Conservation (phyloP, 2,329 filamentous ascomycete genomes). For the Colletotrichum tanaceti region DNA sequence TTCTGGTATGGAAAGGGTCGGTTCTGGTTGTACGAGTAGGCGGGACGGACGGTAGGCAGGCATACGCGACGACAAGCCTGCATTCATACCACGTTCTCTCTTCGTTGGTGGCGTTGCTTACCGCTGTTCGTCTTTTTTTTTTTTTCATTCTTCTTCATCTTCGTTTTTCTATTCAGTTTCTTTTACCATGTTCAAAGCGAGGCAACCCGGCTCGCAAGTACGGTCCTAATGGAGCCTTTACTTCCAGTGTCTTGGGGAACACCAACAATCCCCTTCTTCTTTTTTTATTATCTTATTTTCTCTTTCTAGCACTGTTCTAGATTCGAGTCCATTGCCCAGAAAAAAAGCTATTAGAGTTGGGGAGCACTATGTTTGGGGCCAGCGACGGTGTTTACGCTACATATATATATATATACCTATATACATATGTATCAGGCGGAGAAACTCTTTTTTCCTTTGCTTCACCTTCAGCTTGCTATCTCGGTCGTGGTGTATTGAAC, state of each 20-base stretch:
- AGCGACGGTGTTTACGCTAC: slow-evolving; percentile 31
- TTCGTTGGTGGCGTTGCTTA: slow-evolving; percentile 17
- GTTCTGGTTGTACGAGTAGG: slow-evolving; percentile 32
- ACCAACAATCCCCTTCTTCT: neutral
- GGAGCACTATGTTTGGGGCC: neutral
- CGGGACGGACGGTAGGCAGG: slow-evolving; percentile 13
- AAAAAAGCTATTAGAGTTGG: slow-evolving; percentile 27
- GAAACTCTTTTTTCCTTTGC: neutral
- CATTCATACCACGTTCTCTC: slow-evolving; percentile 13
- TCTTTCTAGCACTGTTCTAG: slow-evolving; percentile 5
- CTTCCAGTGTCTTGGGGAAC: neutral
- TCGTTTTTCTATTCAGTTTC: slow-evolving; percentile 34
- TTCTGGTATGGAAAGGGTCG: slow-evolving; percentile 13
- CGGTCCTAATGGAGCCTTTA: slow-evolving; percentile 14
- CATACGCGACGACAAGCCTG: slow-evolving; percentile 6
- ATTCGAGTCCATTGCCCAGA: slow-evolving; percentile 23
- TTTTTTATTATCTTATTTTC: neutral
- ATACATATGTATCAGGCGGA: slow-evolving; percentile 14
- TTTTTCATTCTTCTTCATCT: slow-evolving; percentile 33
- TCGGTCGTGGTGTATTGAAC: neutral
- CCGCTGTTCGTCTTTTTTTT: slow-evolving; percentile 32
- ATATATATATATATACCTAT: too few relatives aligned
- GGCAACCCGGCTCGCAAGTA: slow-evolving; percentile 17
- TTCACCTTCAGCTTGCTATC: neutral
- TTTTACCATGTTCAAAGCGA: slow-evolving; percentile 38